phyloP scores from a whole-genome alignment of 2,329 filamentous ascomycete genomes.

The Phaeosphaeria sp. region DNA sequence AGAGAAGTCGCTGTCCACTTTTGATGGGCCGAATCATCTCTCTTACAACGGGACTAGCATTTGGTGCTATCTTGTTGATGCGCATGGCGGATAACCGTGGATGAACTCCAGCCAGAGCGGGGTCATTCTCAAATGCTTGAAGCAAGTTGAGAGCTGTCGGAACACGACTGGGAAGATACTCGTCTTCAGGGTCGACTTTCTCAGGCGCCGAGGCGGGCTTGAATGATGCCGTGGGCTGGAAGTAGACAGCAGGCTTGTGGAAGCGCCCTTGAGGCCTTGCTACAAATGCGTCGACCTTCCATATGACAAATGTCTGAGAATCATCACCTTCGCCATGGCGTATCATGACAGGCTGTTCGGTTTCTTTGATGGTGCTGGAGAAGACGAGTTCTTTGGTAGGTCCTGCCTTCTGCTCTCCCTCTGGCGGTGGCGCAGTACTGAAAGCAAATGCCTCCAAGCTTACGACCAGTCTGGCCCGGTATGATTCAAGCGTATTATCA shows the following conservation, averaged over 20 bases:
- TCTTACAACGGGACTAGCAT: slow-evolving; percentile 65
- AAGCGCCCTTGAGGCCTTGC: slow-evolving; percentile 64
- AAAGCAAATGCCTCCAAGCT: slow-evolving; percentile 70
- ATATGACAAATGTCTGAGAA: slow-evolving; percentile 45
- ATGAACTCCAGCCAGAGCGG: slow-evolving; percentile 65
- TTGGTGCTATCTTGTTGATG: slow-evolving; percentile 75
- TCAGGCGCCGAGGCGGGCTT: slow-evolving; percentile 58
- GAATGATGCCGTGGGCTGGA: slow-evolving; percentile 62
- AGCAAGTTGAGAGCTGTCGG: slow-evolving; percentile 79
- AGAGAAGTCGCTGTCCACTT: slow-evolving; percentile 66
- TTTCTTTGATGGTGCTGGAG: slow-evolving; percentile 48
- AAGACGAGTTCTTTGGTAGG: slow-evolving; percentile 65
- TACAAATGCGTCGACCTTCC: slow-evolving; percentile 49
- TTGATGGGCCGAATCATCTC: slow-evolving; percentile 69
- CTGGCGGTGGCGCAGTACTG: slow-evolving; percentile 55
- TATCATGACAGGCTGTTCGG: slow-evolving; percentile 40
- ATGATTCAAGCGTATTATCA: slow-evolving; percentile 63
- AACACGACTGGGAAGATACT: slow-evolving; percentile 73
- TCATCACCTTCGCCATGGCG: slow-evolving; percentile 31
- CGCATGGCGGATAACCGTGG: slow-evolving; percentile 75
- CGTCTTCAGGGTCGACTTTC: slow-evolving; percentile 55
- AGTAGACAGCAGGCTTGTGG: slow-evolving; percentile 70
- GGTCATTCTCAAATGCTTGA: slow-evolving; percentile 72
- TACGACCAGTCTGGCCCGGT: slow-evolving; percentile 68
- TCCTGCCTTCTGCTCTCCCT: slow-evolving; percentile 44